Percentiles rank a stretch among this genome's conserved stretches.
Conservation (phyloP, 139 green algal species). For the Picochlorum sp. region DNA sequence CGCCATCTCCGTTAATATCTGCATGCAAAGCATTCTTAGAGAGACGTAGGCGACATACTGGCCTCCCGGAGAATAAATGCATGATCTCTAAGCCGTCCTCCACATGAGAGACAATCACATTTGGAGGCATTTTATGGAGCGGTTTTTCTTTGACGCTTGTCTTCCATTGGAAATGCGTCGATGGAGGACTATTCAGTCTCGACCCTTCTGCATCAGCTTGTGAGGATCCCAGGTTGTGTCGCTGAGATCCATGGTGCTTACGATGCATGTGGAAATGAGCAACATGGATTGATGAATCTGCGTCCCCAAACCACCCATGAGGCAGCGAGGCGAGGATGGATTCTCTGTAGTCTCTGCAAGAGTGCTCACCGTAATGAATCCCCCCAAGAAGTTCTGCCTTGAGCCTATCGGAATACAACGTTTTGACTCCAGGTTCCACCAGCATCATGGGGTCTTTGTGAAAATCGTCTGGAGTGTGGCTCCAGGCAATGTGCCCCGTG, state of each 20-base stretch:
- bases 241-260: conserved; percentile 23
- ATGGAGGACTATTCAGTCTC: background rate
- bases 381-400: conserved; percentile 41
- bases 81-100: conserved; percentile 86
- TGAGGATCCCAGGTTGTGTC: background rate
- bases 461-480: conserved; percentile 60
- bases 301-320: conserved; percentile 42
- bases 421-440: conserved; percentile 39
- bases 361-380: conserved; percentile 76
- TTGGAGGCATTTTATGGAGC: conserved; percentile 32
- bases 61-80: conserved; percentile 75
- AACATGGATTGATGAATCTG: conserved; percentile 72
- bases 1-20: conserved; percentile 91
- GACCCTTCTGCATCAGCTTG: background rate
- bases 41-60: conserved; percentile 79
- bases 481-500: conserved; percentile 65
- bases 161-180: conserved; percentile 1
- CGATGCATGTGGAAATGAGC: conserved; percentile 73
- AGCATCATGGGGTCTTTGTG: conserved; percentile 58
- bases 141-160: background rate
- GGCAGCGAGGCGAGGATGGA: conserved; percentile 75
- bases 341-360: conserved; percentile 86
- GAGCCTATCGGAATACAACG: conserved; percentile 25
- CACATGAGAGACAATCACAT: conserved; percentile 87
- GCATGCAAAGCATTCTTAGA: conserved; percentile 64